Base-by-base conservation (phyloP, 2,329 filamentous ascomycete species). In the Penicillium sp. region DNA sequence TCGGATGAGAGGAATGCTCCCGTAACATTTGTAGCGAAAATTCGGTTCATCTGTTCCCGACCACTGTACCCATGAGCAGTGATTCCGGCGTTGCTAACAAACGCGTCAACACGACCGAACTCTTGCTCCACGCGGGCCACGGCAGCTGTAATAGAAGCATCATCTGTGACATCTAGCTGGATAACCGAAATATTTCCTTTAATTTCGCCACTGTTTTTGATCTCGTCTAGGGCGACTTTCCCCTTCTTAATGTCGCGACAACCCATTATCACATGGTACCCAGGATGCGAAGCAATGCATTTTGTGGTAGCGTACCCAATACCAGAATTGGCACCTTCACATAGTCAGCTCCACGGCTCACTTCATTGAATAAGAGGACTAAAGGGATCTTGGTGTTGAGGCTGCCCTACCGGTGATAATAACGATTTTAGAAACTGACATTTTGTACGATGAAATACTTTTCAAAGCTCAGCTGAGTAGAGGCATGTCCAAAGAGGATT, bases 11-110 rank as follows among this genome's bases (percentile, higher is more conserved):
- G 26, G 1, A 62, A 59, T 1, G 68, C 61, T 7, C 68, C 68
- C 15, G 64, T 65, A 26, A 73, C 68, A 34, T 74, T 73, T 7
- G 65, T 69, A n/a, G 70, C 63, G 32, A 74, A 60, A 5, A 56
- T 54, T 13, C 43, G 36, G n/a, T 10, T 44, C 8, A 59, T 7
- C 20, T 46, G 42, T 6, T 53, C 48, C 39, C 51, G 52, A 12
- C 55, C 53, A 13, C 9, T 51, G 17, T 33, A 36, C 3, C 15
- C 26, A 2, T 32, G 37, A 15, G 51, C 36, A 3, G 45, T 30
- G 4, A 50, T 49, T 15, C 47, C 58, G 2, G 56, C 58, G 26
- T 59, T 61, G 21, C 47, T 55, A 8, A 59, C 17, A 17, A 59
- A 49, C 12, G 55, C 42, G 27, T 61, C 54, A 5, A 65, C 52